Conservation (phyloP, 345 rosid genomes). For the Combretum micranthum region DNA sequence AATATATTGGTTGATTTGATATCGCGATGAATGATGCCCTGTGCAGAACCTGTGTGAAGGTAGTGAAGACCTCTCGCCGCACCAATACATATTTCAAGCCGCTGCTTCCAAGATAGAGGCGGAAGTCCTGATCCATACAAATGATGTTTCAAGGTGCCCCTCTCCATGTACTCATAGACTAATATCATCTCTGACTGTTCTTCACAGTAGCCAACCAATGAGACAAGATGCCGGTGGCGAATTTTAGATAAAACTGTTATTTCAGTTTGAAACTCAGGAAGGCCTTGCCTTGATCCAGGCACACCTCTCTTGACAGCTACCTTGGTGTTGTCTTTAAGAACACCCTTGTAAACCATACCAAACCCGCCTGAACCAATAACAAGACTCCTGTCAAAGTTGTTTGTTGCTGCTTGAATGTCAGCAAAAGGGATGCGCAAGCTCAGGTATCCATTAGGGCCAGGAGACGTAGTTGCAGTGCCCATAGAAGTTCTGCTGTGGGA, state of each 20-base stretch:
- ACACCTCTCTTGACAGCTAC: constrained; percentile 88
- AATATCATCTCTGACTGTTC: constrained; percentile 94
- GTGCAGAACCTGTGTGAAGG: constrained; percentile 91
- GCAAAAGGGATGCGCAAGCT: constrained; percentile 65
- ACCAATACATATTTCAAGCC: constrained; percentile 86
- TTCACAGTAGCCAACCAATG: constrained; percentile 87
- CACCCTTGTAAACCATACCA: constrained; percentile 88
- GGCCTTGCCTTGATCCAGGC: constrained; percentile 92
- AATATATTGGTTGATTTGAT: constrained; percentile 87
- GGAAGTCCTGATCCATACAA: constrained; percentile 56
- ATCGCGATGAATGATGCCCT: constrained; percentile 95
- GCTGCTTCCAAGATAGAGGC: constrained; percentile 83
- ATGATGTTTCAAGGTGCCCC: constrained; percentile 81
- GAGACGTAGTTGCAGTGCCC: constrained; percentile 53
- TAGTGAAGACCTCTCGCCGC: constrained; percentile 95
- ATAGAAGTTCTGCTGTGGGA: constrained; percentile 63
- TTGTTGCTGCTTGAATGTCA: constrained; percentile 66
- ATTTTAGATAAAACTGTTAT: constrained; percentile 73
- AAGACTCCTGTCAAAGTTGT: constrained; percentile 61
- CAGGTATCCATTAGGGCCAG: constrained; percentile 50
- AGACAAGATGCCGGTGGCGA: constrained; percentile 89
- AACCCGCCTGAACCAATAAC: constrained; percentile 88
- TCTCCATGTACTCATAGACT: constrained; percentile 92
- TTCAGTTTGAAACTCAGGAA: constrained; percentile 91
- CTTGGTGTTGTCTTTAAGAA: constrained; percentile 64